Base-by-base conservation (phyloP, 1,139 yeast species). In the Hansenula lynferdii region DNA sequence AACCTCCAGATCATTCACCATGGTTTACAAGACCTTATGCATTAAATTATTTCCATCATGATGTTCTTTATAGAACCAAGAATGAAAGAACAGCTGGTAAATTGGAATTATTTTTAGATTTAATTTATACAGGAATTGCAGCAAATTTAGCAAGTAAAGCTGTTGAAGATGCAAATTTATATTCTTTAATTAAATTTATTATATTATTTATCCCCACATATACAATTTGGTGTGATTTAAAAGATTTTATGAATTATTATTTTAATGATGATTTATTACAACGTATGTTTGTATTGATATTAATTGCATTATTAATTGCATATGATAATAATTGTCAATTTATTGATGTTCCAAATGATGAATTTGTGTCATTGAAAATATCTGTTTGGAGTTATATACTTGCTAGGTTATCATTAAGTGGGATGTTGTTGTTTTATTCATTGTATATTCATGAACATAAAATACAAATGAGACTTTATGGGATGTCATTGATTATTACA, bases 241-340 rank as follows among this genome's bases (percentile, higher is more conserved):
- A 78, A 50, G 85, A 79, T 45, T 71, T 78, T 48, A 76, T 78
- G 66, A 78, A 80, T 55, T 77, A 77, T 53, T 80, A 77, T 57
- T 80, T 73, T 53, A 77, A 67, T 43, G 82, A 77, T 50, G 86
- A 80, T 55, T 58, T 79, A 37, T 55, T 75, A 3, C 86, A 80
- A 53, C 70, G 74, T 42, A 15, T 64, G 0, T 73, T 72, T 49
- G 69, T 79, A 21, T 48, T 77, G 26, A 77, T 83, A 82, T 69
- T 75, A 22, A 58, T 79, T 50, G 57, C 63, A 1, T 59, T 78
- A 33, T 61, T 80, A 47, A 69, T 78, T 10, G 52, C 78, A 6
- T 77, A 68, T 44, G 75, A 71, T 41, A 80, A 79, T 51, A 72
- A 72, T 42, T 74, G 75, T 29, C 49, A 57, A 11, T 62, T 50